Percentiles rank a stretch among this genome's conserved stretches.
phyloP scores from a whole-genome alignment of 352 stramenopile genomes.

The Elongisporangium anandrum region DNA sequence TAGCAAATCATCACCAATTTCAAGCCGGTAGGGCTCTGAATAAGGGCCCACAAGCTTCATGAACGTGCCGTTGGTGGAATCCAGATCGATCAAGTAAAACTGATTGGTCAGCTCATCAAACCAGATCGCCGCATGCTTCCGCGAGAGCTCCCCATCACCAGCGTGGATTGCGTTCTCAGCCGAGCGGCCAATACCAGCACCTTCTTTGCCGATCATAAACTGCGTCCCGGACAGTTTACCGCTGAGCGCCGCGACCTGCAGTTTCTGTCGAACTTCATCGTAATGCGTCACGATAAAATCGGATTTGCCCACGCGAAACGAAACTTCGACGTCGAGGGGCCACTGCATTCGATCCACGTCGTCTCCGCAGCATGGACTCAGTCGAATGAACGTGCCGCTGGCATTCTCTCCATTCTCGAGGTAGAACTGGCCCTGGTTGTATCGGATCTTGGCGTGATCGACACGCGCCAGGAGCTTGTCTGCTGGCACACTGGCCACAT shows the following conservation, averaged over 20 bases:
- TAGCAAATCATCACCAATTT: slow-evolving; percentile 94
- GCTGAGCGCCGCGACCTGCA: slow-evolving; percentile 52
- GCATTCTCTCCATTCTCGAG: slow-evolving; percentile 44
- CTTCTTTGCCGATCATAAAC: slow-evolving; percentile 84
- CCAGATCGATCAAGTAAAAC: slow-evolving; percentile 84
- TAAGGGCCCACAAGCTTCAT: slow-evolving; percentile 95
- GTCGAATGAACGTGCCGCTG: slow-evolving; percentile 65
- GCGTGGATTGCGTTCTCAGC: slow-evolving; percentile 91
- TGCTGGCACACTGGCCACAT: slow-evolving; percentile 65
- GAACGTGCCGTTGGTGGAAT: slow-evolving; percentile 93
- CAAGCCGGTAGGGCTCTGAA: slow-evolving; percentile 88
- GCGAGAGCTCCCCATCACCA: slow-evolving; percentile 93
- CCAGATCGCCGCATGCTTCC: slow-evolving; percentile 92
- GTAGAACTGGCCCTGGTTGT: slow-evolving; percentile 59
- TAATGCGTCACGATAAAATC: slow-evolving; percentile 69
- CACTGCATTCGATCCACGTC: slow-evolving; percentile 64
- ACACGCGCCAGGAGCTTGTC: slow-evolving; percentile 53
- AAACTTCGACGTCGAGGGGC: slow-evolving; percentile 52
- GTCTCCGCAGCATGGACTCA: slow-evolving; percentile 28
- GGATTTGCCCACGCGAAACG: slow-evolving; percentile 77
- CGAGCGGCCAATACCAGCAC: slow-evolving; percentile 82
- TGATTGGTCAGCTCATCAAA: slow-evolving; percentile 79
- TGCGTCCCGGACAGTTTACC: slow-evolving; percentile 61
- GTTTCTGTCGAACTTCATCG: slow-evolving; percentile 41
- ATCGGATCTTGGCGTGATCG: slow-evolving; percentile 57